Base-by-base conservation (phyloP, 2,329 filamentous ascomycete species). In the Cordyceps cateniannulata region DNA sequence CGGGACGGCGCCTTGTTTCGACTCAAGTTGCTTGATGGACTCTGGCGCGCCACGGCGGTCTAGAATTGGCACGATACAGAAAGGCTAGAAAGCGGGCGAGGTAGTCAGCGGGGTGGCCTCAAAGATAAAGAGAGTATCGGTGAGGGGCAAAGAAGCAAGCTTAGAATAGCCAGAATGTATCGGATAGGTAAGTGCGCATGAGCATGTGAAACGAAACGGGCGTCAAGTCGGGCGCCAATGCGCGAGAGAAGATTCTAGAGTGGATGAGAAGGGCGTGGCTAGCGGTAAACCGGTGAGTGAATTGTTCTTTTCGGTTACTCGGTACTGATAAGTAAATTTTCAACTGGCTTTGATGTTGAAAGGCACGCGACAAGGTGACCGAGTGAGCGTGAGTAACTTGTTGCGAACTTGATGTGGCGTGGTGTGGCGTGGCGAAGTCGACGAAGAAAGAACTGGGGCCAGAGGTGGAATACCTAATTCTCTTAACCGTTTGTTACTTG, bases 171-270 rank as follows among this genome's bases (percentile, higher is more conserved):
- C 14, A 40, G 10, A 48, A 32, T 44, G 56, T 59, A 29, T 59
- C 45, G 56, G 38, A 25, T 51, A 47, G 48, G 56, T 47, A 9
- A 7, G 52, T 51, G 38, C 25, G 40, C 56, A 27, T 52, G 47
- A 52, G 25, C 48, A 52, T 47, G 25, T 59, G 56, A 59, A 59
- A 59, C 56, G 48, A 59, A 59, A 52, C 56, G 48, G 48, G 38
- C 56, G 35, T 59, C 56, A 59, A 40, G n/a, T 52, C 38, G 32
- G 56, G 55, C 24, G 50, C n/a, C 55, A 49, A 42, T 47, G 44
- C 44, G 44, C 44, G 16, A 25, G 8, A 12, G 22, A 47, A 18
- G 44, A 47, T 47, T 22, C 27, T 27, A 38, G 9, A 7, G n/a
- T 18, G 4, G 2, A 48, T 27, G 27, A 47, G 7, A 24, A 27